phyloP scores from a whole-genome alignment of 305 asterid genomes.

The Solanum aculeatissimum region DNA sequence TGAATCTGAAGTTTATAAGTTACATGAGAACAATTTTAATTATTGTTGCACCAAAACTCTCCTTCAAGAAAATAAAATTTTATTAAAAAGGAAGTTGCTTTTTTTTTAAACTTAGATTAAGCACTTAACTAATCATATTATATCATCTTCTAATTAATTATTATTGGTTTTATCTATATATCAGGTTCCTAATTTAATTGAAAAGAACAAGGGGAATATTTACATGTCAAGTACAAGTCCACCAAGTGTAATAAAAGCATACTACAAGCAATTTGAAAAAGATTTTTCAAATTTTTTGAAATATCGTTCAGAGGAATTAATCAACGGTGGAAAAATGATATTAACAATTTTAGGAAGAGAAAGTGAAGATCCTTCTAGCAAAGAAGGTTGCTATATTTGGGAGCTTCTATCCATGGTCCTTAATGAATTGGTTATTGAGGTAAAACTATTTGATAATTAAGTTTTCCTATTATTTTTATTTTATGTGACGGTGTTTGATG shows the following conservation, averaged over 20 bases:
- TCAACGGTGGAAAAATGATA: slow-evolving; percentile 50
- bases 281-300: slow-evolving; percentile 38
- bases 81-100: no score
- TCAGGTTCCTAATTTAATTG: slow-evolving; percentile 42
- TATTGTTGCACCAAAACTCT: no score
- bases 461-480: neutral
- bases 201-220: slow-evolving; percentile 29
- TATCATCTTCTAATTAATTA: no score
- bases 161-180: no score
- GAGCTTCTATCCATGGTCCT: slow-evolving; percentile 40
- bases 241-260: slow-evolving; percentile 26
- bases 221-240: slow-evolving; percentile 37
- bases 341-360: slow-evolving; percentile 54
- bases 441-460: neutral
- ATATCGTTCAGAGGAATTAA: slow-evolving; percentile 41
- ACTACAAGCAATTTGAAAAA: slow-evolving; percentile 31
- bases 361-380: slow-evolving; percentile 27
- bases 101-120: no score
- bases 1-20: no score
- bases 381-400: slow-evolving; percentile 50
- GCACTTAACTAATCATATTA: no score
- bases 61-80: no score
- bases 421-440: slow-evolving; percentile 38
- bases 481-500: neutral
- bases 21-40: no score